phyloP scores from a whole-genome alignment of 2,329 filamentous ascomycete genomes.

The Verticillium zaregamsianum region DNA sequence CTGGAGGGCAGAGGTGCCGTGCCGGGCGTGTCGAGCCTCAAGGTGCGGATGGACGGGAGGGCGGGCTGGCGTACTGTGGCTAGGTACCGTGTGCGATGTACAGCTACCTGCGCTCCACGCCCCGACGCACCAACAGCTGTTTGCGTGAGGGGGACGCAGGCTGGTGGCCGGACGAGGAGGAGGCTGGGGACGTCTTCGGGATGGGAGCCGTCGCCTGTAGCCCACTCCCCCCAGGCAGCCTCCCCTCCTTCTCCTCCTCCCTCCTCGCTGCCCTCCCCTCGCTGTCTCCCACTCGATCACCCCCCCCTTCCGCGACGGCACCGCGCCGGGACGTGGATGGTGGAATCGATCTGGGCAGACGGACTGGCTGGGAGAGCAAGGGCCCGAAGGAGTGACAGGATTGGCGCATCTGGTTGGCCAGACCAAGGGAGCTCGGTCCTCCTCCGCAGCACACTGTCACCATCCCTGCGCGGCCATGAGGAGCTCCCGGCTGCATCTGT shows the following conservation, averaged over 20 bases:
- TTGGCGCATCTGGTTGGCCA: slow-evolving; percentile 9
- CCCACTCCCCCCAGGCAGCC: too few relatives aligned
- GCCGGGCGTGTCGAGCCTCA: slow-evolving; percentile 1
- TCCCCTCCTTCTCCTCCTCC: not conserved
- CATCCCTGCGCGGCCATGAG: slow-evolving; percentile 10
- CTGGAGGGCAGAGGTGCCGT: slow-evolving; percentile 1
- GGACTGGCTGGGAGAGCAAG: slow-evolving; percentile 8
- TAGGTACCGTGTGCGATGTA: not conserved
- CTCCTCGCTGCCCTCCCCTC: not conserved
- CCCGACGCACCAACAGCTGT: not conserved
- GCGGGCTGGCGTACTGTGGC: not conserved
- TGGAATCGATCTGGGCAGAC: slow-evolving; percentile 3
- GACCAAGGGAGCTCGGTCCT: slow-evolving; percentile 11
- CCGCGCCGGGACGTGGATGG: not conserved
- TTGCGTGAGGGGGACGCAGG: not conserved
- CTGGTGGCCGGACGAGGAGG: too few relatives aligned
- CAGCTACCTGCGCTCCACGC: not conserved
- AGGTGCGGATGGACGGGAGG: slow-evolving; percentile 1
- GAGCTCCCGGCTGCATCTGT: not conserved
- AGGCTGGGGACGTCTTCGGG: too few relatives aligned
- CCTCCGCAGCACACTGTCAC: slow-evolving; percentile 7
- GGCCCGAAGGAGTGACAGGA: slow-evolving; percentile 6
- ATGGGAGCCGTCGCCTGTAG: too few relatives aligned
- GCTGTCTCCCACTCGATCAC: too few relatives aligned
- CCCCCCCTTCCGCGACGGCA: not conserved